phyloP scores from a whole-genome alignment of 2,329 filamentous ascomycete genomes.

The Thermomyces lanuginosus region DNA sequence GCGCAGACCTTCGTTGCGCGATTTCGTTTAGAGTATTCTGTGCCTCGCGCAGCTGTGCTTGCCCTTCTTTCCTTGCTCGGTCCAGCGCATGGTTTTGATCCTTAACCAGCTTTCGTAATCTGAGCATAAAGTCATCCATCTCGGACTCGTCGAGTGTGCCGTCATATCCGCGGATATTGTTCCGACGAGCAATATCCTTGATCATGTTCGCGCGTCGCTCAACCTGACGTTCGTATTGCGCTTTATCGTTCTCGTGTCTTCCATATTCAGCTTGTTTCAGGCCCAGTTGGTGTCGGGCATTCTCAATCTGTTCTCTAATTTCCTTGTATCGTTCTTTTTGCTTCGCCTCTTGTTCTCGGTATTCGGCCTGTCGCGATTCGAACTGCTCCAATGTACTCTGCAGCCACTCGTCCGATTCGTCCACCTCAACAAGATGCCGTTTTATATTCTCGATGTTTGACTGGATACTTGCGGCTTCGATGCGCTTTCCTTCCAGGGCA shows the following conservation, averaged over 20 bases:
- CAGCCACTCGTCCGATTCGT: slow-evolving; percentile 62
- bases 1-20: slow-evolving; percentile 54
- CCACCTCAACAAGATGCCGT: slow-evolving; percentile 56
- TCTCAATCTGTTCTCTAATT: slow-evolving; percentile 38
- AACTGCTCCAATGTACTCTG: slow-evolving; percentile 59
- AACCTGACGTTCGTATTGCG: slow-evolving; percentile 69
- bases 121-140: slow-evolving; percentile 60
- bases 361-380: slow-evolving; percentile 53
- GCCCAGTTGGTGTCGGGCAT: slow-evolving; percentile 26
- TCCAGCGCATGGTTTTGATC: slow-evolving; percentile 72
- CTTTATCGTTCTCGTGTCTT: slow-evolving; percentile 69
- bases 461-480: slow-evolving; percentile 54
- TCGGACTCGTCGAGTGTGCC: slow-evolving; percentile 57
- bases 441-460: slow-evolving; percentile 55
- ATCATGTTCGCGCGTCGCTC: slow-evolving; percentile 55
- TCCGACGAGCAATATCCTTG: slow-evolving; percentile 56
- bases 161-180: slow-evolving; percentile 74
- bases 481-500: slow-evolving; percentile 57
- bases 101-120: slow-evolving; percentile 54
- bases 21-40: slow-evolving; percentile 56
- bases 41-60: slow-evolving; percentile 57
- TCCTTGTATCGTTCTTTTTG: slow-evolving; percentile 50
- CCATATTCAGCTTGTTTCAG: slow-evolving; percentile 38
- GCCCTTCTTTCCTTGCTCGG: slow-evolving; percentile 53
- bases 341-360: slow-evolving; percentile 45